Evolutionary conservation across 2,329 filamentous ascomycete genomes (phyloP), one percentile per base, ranked within the genome.

Genomic region (Fusarium acutatum): DNA sequence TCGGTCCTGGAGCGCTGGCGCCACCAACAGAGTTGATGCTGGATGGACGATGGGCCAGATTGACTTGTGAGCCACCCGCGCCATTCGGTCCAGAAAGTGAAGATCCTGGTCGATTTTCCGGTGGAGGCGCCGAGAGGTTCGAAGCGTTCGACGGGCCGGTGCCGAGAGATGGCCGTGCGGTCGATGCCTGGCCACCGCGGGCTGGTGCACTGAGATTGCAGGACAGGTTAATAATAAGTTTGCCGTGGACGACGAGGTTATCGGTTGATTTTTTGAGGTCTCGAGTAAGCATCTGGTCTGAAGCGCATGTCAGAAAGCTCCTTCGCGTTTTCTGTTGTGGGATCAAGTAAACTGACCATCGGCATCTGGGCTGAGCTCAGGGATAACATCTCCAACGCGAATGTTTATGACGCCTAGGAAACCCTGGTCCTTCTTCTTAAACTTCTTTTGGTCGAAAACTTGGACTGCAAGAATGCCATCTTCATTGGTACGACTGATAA

Each of bases 341-440:
- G 43, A 32, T 62, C n/a, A 43, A 59, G 64, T 56, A 64, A 67
- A 86, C 88, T 80, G 88, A 98, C 96, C 96, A 86, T 98, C 96
- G 73, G 94, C 93, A 65, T 95, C 95, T 66, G 94, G 90, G 72
- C 94, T 92, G 74, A 99, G 86, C 81, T 98, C 96, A 34, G 81
- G 80, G 77, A 99, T 94, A 43, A 96, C 93, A 87, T 97, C 95
- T 78, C 96, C 96, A 76, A 99, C 93, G 67, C 95, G 92, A 78
- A 99, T 93, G 82, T 99, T 99, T 80, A 99, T 98, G 61, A 99
- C 96, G 65, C 96, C 96, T 12, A 99, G 88, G 81, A 99, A 99
- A 14, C 96, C 96, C 82, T 99, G 96, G 78, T 99, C 96, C 94
- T 98, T 99, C 90, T 99, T 99, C 88, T 99, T 99, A 86, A 99